phyloP scores from a whole-genome alignment of 2,329 filamentous ascomycete genomes.

The Conoideocrella luteorostrata region DNA sequence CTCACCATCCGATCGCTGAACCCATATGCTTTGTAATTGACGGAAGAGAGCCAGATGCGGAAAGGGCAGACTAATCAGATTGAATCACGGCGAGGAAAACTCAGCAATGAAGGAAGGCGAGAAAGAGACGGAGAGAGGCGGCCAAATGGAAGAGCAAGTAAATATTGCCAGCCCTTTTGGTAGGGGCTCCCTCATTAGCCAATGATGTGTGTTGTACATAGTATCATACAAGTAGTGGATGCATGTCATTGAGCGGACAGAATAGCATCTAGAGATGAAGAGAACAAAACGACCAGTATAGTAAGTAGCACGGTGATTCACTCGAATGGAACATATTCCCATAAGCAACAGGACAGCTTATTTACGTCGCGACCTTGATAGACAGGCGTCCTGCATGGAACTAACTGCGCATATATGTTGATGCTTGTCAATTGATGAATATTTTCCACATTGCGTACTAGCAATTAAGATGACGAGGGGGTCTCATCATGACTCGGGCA shows the following conservation, averaged over 20 bases:
- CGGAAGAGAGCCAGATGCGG: slow-evolving; percentile 1
- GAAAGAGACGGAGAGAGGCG: slow-evolving; percentile 2
- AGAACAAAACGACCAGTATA: slow-evolving; percentile 6
- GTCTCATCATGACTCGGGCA: too few species aligned
- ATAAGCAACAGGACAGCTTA: too few species aligned
- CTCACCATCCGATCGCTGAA: slow-evolving; percentile 79
- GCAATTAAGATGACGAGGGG: too few species aligned
- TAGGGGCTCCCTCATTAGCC: not conserved
- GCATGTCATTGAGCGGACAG: slow-evolving; percentile 7
- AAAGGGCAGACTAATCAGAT: slow-evolving; percentile 4
- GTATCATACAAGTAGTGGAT: slow-evolving; percentile 12
- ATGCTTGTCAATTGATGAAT: too few species aligned
- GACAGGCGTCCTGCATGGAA: too few species aligned
- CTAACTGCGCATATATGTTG: too few species aligned
- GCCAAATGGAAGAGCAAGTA: slow-evolving; percentile 9
- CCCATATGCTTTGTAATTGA: slow-evolving; percentile 58
- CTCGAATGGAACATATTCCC: too few species aligned
- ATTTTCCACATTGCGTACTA: too few species aligned
- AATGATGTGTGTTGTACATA: slow-evolving; percentile 15
- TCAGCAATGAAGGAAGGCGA: not conserved
- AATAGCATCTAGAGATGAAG: not conserved
- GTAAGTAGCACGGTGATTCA: slow-evolving; percentile 6
- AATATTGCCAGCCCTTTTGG: not conserved
- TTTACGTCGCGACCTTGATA: too few species aligned
- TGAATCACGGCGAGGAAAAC: slow-evolving; percentile 1